Evolutionary conservation across 2,329 filamentous ascomycete species (phyloP), one percentile per base, ranked within the genome.

Genomic region (Ceratocystis destructans): DNA sequence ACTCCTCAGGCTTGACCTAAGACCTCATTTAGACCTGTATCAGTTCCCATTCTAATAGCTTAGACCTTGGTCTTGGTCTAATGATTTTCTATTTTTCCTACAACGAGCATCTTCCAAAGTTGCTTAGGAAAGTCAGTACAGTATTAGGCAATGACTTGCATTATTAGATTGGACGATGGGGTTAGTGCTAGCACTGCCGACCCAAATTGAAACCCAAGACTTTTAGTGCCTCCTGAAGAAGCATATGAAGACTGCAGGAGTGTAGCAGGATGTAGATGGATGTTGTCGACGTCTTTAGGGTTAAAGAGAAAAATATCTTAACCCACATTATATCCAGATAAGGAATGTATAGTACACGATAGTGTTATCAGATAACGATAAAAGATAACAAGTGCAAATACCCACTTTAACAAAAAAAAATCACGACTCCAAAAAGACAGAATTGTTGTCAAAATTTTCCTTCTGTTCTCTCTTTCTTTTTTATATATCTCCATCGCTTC

Each of bases 401-500:
- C 31, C 61, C 61, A 63, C 61, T 48, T 20, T 12, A 7, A 20
- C 22, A 7, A 41, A 63, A 33, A 33, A 63, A 63, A 63, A 63
- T 63, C 44, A 20, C 46, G 33, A 33, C 61, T 48, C 22, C 61
- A 63, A 63, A 63, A 63, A 59, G 55, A 12, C 61, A 15, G 33
- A 45, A 48, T 48, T 63, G 50, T 28, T 45, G 12, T 8, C 8
- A 17, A 63, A 33, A 5, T 33, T 63, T 28, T 62, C 10, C 0
- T 12, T 20, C 31, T 1, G 7, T 45, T 62, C 17, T n/a, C 15
- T 50, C 17, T 37, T 50, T 41, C 48, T 63, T 46, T 33, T 63
- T 17, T 33, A 6, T 25, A 15, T 22, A 20, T 48, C 17, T 7
- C 5, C 15, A 59, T 33, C 5, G 7, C 3, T 10, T 25, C 48